phyloP scores from a whole-genome alignment of 148 eudicot species.

The Vaccinium macrocarpon region DNA sequence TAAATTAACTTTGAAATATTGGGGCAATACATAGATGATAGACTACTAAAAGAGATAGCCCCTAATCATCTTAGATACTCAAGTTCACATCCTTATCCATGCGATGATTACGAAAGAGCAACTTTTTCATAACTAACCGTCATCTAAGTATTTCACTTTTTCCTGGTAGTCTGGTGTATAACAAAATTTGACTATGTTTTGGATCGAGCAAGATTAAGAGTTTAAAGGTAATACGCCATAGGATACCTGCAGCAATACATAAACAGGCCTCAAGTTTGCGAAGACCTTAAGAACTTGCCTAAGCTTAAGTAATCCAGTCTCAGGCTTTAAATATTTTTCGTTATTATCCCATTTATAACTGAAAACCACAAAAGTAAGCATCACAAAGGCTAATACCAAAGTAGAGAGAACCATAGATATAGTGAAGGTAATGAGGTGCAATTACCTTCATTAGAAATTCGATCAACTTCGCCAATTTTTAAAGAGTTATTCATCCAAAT shows the following conservation, averaged over 20 bases:
- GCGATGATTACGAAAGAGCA: not conserved
- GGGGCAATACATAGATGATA: not conserved
- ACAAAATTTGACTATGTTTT: not conserved
- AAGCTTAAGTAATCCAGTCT: constrained; percentile 94
- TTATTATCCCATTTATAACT: constrained; percentile 89
- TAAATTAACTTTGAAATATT: not conserved
- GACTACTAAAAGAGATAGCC: not conserved
- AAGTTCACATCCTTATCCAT: not conserved
- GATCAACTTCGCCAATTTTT: no score
- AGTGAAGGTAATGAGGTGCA: no score
- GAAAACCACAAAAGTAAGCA: not conserved
- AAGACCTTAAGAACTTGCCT: constrained; percentile 90
- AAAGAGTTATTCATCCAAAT: no score
- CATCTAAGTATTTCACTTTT: not conserved
- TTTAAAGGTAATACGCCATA: not conserved
- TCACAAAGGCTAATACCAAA: no score
- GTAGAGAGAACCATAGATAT: no score
- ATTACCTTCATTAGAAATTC: no score
- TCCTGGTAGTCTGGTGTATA: not conserved
- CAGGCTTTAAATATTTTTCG: constrained; percentile 84
- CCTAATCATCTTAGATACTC: not conserved
- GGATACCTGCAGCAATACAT: constrained; percentile 82
- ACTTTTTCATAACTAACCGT: not conserved
- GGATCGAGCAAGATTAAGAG: not conserved
- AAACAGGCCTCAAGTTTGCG: constrained; percentile 93